Evolutionary conservation across 2,329 filamentous ascomycete genomes (phyloP).

Genomic region (Alternaria sp.): DNA sequence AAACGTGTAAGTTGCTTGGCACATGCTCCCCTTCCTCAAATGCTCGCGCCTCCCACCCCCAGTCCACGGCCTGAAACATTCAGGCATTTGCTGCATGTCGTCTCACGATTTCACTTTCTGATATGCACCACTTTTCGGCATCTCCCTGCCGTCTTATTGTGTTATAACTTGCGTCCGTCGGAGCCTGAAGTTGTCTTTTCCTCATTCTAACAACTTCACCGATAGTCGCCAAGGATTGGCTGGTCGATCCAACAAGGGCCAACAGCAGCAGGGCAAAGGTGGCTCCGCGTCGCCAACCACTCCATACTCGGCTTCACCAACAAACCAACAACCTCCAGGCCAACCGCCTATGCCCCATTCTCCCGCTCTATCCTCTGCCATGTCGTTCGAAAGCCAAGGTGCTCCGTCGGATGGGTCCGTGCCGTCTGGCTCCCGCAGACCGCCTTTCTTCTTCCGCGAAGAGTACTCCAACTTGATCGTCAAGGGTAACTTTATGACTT

Average conservation of each 20-base stretch:
- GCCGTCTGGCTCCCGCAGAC: conserved; percentile 65
- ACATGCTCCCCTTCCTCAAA: conserved; percentile 37
- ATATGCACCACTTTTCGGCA: conserved; percentile 17
- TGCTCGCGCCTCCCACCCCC: conserved; percentile 28
- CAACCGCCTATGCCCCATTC: conserved; percentile 47
- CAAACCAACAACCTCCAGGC: conserved; percentile 40
- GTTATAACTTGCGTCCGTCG: conserved; percentile 9
- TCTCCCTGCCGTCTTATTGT: not conserved
- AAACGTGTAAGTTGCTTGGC: conserved; percentile 52
- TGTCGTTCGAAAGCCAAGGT: conserved; percentile 70
- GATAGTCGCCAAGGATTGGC: conserved; percentile 52
- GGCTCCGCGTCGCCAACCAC: conserved; percentile 46
- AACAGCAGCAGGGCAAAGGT: conserved; percentile 44
- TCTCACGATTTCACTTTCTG: conserved; percentile 29
- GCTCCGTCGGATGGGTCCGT: conserved; percentile 46
- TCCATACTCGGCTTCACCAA: conserved; percentile 44
- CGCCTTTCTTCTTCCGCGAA: conserved; percentile 77
- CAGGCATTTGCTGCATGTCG: conserved; percentile 32
- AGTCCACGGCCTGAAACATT: conserved; percentile 37
- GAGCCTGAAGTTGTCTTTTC: conserved; percentile 17
- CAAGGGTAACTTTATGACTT: conserved; percentile 96
- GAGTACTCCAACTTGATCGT: conserved; percentile 85
- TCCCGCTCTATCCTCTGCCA: conserved; percentile 51
- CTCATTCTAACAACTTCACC: conserved; percentile 30
- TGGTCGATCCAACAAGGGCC: conserved; percentile 52